Evolutionary conservation across 1,284 basidiomycete genomes (phyloP).

Genomic region (Leccinum fuscescens): DNA sequence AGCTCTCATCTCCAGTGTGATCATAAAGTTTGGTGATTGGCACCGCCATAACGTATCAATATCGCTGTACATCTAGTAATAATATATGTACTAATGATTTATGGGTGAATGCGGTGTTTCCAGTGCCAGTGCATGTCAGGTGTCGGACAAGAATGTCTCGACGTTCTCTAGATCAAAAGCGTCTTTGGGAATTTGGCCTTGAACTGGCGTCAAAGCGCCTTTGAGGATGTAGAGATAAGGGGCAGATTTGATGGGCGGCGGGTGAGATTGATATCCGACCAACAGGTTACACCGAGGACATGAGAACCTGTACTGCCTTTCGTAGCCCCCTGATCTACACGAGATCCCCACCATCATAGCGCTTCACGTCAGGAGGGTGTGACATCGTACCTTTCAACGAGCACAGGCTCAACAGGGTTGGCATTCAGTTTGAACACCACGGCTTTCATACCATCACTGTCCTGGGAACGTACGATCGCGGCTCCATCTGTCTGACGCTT

Average conservation of each 20-base stretch:
- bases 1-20: not conserved
- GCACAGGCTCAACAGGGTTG: conserved; percentile 56
- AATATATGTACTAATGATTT: not conserved
- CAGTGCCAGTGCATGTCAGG: conserved; percentile 4
- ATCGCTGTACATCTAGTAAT: not conserved
- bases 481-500: conserved; percentile 72
- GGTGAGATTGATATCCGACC: conserved; percentile 72
- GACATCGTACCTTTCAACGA: conserved; percentile 63
- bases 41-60: not conserved
- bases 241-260: conserved; percentile 68
- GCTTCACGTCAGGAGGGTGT: conserved; percentile 17
- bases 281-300: conserved; percentile 74
- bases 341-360: conserved; percentile 9
- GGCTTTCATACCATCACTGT: conserved; percentile 54
- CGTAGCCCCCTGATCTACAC: conserved; percentile 59
- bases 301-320: conserved; percentile 70
- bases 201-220: conserved; percentile 73
- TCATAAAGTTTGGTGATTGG: not conserved
- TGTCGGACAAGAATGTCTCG: conserved; percentile 3
- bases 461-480: conserved; percentile 68
- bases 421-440: conserved; percentile 79
- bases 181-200: conserved; percentile 74
- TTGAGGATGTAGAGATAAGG: conserved; percentile 71
- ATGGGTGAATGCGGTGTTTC: not conserved
- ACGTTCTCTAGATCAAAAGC: conserved; percentile 54